Conservation (phyloP, 164 flowering plant genomes). For the Stephania yunnanensis region DNA sequence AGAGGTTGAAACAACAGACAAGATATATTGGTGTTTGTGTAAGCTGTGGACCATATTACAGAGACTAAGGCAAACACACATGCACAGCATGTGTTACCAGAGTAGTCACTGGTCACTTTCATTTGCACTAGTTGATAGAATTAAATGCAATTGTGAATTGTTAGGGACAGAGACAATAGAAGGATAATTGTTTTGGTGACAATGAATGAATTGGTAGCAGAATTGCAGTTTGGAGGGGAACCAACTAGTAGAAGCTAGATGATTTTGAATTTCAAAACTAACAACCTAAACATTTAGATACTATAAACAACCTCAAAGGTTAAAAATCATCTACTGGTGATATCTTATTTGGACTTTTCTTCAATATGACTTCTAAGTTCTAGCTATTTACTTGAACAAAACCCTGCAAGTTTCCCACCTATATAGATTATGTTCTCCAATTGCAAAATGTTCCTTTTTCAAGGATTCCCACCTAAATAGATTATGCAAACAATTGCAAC, state of each 20-base stretch:
- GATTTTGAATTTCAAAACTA: neutral
- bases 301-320: neutral
- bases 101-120: neutral
- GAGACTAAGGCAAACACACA: neutral
- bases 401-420: neutral
- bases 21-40: neutral
- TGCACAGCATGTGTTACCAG: neutral
- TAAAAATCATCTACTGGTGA: neutral
- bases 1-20: neutral
- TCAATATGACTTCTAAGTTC: neutral
- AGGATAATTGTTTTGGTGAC: neutral
- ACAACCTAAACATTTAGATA: neutral
- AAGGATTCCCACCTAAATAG: too few species aligned
- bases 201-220: neutral
- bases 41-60: conserved; percentile 1
- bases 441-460: too few species aligned
- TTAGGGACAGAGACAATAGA: neutral
- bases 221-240: neutral
- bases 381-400: neutral
- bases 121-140: neutral
- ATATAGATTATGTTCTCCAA: neutral
- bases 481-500: too few species aligned
- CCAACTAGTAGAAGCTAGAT: neutral
- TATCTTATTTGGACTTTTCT: neutral
- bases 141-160: neutral